Conservation (phyloP, 768 basidiomycete species). For the Suillus brevipes region DNA sequence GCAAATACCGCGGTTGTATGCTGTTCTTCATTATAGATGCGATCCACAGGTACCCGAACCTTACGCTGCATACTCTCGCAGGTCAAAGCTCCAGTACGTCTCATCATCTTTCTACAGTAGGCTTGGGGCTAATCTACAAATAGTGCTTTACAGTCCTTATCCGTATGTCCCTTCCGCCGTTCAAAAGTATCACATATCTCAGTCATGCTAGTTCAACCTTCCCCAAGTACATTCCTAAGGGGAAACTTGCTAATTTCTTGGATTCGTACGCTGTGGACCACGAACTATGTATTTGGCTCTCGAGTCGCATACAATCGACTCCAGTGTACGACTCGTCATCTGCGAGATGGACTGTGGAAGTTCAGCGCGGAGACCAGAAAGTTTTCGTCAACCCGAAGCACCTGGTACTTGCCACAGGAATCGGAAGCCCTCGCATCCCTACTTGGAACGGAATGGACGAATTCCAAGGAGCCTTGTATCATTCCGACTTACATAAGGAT, state of each 20-base stretch:
- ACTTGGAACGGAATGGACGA: conserved; percentile 34
- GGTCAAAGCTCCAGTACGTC: conserved; percentile 48
- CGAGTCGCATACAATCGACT: conserved; percentile 35
- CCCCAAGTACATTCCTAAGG: not conserved
- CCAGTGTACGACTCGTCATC: conserved; percentile 8
- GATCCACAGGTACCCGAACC: conserved; percentile 2
- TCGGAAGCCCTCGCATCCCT: not conserved
- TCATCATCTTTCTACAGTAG: not conserved
- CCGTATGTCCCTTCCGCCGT: conserved; percentile 45
- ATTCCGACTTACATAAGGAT: conserved; percentile 48
- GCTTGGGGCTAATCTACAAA: not conserved
- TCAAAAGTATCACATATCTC: conserved; percentile 18
- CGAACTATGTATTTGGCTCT: conserved; percentile 60
- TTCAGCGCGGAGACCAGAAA: not conserved
- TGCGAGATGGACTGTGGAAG: not conserved
- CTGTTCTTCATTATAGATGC: conserved; percentile 33
- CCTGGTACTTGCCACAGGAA: not conserved
- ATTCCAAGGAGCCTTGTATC: conserved; percentile 51
- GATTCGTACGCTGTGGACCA: conserved; percentile 54
- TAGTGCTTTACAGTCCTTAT: conserved; percentile 50
- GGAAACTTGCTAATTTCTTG: conserved; percentile 57
- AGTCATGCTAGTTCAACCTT: not conserved
- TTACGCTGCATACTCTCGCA: conserved; percentile 44
- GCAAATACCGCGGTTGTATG: conserved; percentile 46
- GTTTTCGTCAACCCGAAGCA: not conserved